Evolutionary conservation across 1,284 basidiomycete genomes (phyloP), one percentile per base, ranked within the genome.

Genomic region (Peniophora sp.): DNA sequence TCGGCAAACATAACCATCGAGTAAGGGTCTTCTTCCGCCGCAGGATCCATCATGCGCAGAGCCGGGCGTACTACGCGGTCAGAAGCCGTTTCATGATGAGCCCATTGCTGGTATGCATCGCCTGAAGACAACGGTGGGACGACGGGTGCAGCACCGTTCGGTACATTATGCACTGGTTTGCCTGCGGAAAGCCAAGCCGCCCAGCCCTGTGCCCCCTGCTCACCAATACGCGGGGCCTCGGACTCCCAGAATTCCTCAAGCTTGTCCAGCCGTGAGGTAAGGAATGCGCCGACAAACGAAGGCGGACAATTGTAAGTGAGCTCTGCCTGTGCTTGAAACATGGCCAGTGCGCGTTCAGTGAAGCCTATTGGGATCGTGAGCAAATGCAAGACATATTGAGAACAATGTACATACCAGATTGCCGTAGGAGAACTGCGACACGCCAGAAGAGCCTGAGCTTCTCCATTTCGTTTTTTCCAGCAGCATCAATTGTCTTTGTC

Each of bases 201-300:
- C 85, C 86, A 88, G 20, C 86, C 85, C 52, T 62, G 69, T 12
- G 85, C 76, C 48, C 67, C 66, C 1, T 65, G 59, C 61, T 90
- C 86, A 24, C 86, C 85, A 14, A 80, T 58, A 17, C 85, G 79
- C 11, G 79, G 78, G 10, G 66, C 67, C 65, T 88, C 86, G 1
- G 81, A 78, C 48, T 90, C 87, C 87, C 86, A 90, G 59, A 85
- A 90, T 49, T 79, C 77, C 65, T 88, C 85, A 3, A 90, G 69
- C 12, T 72, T 67, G 52, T 77, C 71, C 1, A 89, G 65, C 47
- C 74, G 74, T 45, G 68, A 54, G 27, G 61, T 62, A 38, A 61
- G 58, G 2, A 84, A 57, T 19, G 63, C 57, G 39, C 54, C 51
- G 48, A 17, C 10, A 48, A 27, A n/a, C 41, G 44, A 3, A 20